Base-by-base conservation (phyloP, 225 moss, liverwort and hornwort species). In the Sphagnum contortum region DNA sequence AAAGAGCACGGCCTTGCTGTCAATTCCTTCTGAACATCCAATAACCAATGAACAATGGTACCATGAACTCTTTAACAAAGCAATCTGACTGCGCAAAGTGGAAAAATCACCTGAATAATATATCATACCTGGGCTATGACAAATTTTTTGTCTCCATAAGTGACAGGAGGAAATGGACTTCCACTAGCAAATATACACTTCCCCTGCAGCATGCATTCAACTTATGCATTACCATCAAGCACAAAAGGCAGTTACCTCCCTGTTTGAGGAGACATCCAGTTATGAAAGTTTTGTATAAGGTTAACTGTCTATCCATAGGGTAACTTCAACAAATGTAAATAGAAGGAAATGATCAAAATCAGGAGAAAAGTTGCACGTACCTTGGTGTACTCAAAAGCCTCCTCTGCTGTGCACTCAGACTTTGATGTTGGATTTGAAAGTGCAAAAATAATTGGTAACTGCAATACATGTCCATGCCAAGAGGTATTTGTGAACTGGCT, bases 391-490 rank as follows among this genome's bases (percentile, higher is more conserved):
- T 80, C 67, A 70, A 91, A 95, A 52, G 94, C 94, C 69, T 95
- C 85, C 76, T 95, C 91, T 55, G 91, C 89, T 70, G 94, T 95
- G 73, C 91, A 95, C 82, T 95, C 94, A 64, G 91, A 88, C 63
- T 87, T 89, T 56, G 87, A 73, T 48, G 86, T 95, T 44, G 94
- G 94, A 65, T 91, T 95, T 12, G 94, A 95, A 64, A 95, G 86
- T 48, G 94, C 89, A 77, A 95, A 85, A 58, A 95, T 79, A 66
- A 95, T 84, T 44, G 94, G 85, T 75, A 87, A 83, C 94, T 94
- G 91, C 56, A 74, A 9, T 68, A 63, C 54, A 29, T 29, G 29
- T 29, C 29, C 29, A 29, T 29, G 29, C 29, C 29, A 29, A 29
- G 1, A 29, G 29, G 29, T 29, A 29, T 29, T 29, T 29, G 29